Evolutionary conservation across 306 rosid genomes (phyloP), one percentile per base, ranked within the genome.

Genomic region (Vigna nakashimae): DNA sequence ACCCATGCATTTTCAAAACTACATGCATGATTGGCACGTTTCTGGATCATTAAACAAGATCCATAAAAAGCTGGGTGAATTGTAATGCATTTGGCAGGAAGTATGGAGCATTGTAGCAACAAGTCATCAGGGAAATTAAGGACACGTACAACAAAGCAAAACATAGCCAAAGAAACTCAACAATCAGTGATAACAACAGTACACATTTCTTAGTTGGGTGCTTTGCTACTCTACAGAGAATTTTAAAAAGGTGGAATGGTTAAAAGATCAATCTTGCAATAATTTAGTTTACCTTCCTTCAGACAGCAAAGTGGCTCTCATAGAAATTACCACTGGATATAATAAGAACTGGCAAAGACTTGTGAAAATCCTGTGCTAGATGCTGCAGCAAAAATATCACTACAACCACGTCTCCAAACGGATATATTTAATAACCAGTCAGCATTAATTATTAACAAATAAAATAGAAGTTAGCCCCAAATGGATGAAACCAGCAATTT

Each of bases 221-320:
- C 30, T 2, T 46, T 73, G 50, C 73, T 49, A 48, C 76, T 53
- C 50, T 30, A 48, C 82, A 57, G 28, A 58, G 24, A 76, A 65
- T 18, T 73, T 34, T 36, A 6, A 17, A 51, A 9, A 82, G 56
- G 79, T 60, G 43, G 20, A 14, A 71, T 62, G 51, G 70, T 73
- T 66, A 59, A 43, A 66, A 63, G 45, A 67, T 38, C 73, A 36
- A 74, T 59, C 80, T 59, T 11, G 4, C 64, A 74, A 63, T 69
- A 63, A 75, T 48, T 79, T 22, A 18, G 68, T 63, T 79, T 65
- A 46, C 75, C 65, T 63, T 79, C 70, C 71, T 70, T 63, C 79
- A 6, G 40, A 75, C 46, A 18, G 43, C 34, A 17, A 75, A 63
- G 86, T 73, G 45, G 73, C 56, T 80, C 55, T 17, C 77, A 48